These are phyloP conservation scores for Lupinus albus DNA, from an alignment of 306 rosid genomes.

Conservation along the genomic window DNA sequence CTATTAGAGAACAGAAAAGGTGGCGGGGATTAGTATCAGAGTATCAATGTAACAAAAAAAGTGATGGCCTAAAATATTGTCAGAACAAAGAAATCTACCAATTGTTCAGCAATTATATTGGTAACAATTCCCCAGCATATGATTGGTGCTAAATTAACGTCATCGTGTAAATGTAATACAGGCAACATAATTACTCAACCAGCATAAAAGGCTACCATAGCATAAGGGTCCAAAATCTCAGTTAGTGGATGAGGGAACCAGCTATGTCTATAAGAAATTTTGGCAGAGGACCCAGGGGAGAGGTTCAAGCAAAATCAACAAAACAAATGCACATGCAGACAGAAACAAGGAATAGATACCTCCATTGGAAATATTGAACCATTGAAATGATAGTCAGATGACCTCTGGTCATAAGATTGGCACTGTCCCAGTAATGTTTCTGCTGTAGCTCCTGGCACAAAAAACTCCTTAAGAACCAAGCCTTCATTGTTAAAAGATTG, in stretches of 20 bases:
- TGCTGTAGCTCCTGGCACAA: constrained; percentile 64
- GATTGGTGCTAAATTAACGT: background rate
- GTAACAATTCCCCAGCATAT: constrained; percentile 10
- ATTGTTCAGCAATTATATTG: constrained; percentile 7
- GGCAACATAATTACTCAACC: constrained; percentile 17
- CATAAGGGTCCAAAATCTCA: background rate
- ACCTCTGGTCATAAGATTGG: constrained; percentile 63
- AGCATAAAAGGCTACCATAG: background rate
- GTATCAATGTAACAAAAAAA: constrained; percentile 5
- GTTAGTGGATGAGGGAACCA: constrained; percentile 9
- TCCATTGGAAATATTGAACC: constrained; percentile 53
- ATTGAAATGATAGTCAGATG: constrained; percentile 56
- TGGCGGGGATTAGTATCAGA: constrained; percentile 25
- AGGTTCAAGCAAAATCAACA: constrained; percentile 17
- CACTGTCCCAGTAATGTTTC: constrained; percentile 59
- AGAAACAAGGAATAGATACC: constrained; percentile 47
- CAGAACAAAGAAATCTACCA: constrained; percentile 26
- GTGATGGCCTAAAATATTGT: constrained; percentile 13
- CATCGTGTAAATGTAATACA: constrained; percentile 8
- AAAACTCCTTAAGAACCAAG: constrained; percentile 80
- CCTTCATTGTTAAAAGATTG: constrained; percentile 62
- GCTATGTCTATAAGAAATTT: background rate
- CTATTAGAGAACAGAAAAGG: constrained; percentile 45
- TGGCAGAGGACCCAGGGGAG: background rate
- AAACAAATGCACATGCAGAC: constrained; percentile 15